Percentiles rank a stretch among this genome's conserved stretches.
Evolutionary conservation across 805 yeast species (phyloP).

Genomic region (Barnettozyma botsteinii): DNA sequence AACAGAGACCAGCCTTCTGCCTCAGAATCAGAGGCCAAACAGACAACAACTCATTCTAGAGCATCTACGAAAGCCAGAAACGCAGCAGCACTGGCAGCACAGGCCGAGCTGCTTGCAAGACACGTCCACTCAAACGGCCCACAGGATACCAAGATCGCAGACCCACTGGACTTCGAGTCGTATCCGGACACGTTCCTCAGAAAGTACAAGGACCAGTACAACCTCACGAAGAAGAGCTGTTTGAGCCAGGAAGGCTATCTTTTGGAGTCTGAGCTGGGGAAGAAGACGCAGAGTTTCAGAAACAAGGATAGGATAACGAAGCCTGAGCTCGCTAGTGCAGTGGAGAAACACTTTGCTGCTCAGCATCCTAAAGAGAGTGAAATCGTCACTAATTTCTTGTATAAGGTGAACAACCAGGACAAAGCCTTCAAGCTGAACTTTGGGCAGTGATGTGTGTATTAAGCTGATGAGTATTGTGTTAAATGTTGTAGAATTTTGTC

Average conservation of each 20-base stretch:
- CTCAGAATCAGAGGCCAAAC: constrained; percentile 20
- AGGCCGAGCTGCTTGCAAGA: constrained; percentile 58
- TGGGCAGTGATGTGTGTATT: constrained; percentile 5
- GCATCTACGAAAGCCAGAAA: constrained; percentile 54
- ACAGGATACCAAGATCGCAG: constrained; percentile 40
- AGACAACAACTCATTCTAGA: constrained; percentile 24
- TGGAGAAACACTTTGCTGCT: constrained; percentile 61
- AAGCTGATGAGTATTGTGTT: background rate
- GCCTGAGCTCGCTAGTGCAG: constrained; percentile 51
- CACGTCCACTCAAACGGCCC: constrained; percentile 76
- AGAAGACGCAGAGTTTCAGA: constrained; percentile 47
- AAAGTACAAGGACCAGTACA: constrained; percentile 58
- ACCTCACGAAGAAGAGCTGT: constrained; percentile 52
- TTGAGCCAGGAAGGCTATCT: constrained; percentile 64
- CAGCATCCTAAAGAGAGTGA: constrained; percentile 73
- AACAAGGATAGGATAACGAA: constrained; percentile 45
- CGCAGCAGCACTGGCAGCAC: constrained; percentile 61
- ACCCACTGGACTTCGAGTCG: constrained; percentile 64
- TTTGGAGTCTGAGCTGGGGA: constrained; percentile 67
- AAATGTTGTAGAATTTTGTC: too few relatives aligned
- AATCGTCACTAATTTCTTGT: constrained; percentile 80
- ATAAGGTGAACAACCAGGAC: constrained; percentile 71
- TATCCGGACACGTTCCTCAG: constrained; percentile 62
- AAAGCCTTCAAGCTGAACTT: constrained; percentile 38
- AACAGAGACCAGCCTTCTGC: constrained; percentile 23